These are phyloP conservation scores for Mycena pura DNA, from an alignment of 768 basidiomycete species.

Conservation along the genomic window DNA sequence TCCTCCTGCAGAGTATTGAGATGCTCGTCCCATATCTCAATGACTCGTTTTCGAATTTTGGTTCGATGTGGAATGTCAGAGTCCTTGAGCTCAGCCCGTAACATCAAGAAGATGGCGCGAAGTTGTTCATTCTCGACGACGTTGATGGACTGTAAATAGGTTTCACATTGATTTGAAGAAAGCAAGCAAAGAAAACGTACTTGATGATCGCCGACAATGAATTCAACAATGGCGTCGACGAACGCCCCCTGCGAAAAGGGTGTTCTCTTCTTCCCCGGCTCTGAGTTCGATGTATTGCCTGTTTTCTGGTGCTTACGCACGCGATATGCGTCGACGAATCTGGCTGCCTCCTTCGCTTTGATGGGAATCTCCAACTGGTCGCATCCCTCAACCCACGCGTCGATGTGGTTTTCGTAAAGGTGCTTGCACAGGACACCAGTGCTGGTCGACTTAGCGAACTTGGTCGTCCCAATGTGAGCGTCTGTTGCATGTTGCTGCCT, in stretches of 20 bases:
- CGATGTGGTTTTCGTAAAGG: conserved; percentile 26
- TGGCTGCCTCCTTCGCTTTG: conserved; percentile 13
- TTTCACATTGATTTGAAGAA: too few relatives aligned
- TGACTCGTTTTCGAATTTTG: too few relatives aligned
- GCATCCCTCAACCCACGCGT: conserved; percentile 29
- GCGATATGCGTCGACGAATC: conserved; percentile 3
- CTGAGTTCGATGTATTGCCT: neutral
- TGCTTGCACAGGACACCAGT: conserved; percentile 23
- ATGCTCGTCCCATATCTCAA: too few relatives aligned
- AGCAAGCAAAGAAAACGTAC: too few relatives aligned
- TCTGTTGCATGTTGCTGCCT: conserved; percentile 4
- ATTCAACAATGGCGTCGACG: conserved; percentile 34
- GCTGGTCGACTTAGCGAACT: conserved; percentile 15
- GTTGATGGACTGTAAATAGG: too few relatives aligned
- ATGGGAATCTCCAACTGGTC: conserved; percentile 27
- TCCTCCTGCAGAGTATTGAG: too few relatives aligned
- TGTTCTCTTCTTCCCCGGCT: neutral
- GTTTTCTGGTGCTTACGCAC: neutral
- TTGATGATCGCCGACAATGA: conserved; percentile 37
- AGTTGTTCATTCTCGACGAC: too few relatives aligned
- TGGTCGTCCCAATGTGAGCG: neutral
- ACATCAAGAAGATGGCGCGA: too few relatives aligned
- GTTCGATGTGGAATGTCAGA: too few relatives aligned
- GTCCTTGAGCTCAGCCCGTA: too few relatives aligned
- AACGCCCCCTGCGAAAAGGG: conserved; percentile 31